Percentiles rank a stretch among this genome's conserved stretches.
Evolutionary conservation across 2,329 filamentous ascomycete species (phyloP).

Genomic region (Neofusicoccum laricinum): DNA sequence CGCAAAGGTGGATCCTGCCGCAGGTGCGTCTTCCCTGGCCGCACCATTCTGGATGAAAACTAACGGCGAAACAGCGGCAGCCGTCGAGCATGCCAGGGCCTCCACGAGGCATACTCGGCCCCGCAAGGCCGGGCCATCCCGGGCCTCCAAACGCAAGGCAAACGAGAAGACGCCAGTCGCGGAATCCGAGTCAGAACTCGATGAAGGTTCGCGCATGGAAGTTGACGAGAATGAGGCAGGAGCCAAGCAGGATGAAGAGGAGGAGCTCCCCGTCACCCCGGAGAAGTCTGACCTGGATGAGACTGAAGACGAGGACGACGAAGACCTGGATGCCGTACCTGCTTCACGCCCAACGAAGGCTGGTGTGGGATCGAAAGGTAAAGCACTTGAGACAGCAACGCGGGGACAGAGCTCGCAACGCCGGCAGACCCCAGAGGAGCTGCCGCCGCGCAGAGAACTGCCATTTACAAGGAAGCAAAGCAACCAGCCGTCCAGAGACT

Average conservation of each 20-base stretch:
- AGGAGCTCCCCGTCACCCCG: conserved; percentile 26
- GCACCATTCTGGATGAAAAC: background rate
- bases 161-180: conserved; percentile 14
- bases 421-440: conserved; percentile 12
- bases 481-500: background rate
- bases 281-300: conserved; percentile 29
- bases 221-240: conserved; percentile 26
- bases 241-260: conserved; percentile 23
- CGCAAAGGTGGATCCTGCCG: conserved; percentile 45
- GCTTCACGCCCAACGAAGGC: background rate
- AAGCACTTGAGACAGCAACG: conserved; percentile 21
- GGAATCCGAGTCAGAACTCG: conserved; percentile 30
- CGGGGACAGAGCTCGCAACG: conserved; percentile 17
- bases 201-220: conserved; percentile 30
- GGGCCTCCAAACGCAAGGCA: conserved; percentile 35
- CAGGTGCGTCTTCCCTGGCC: conserved; percentile 23
- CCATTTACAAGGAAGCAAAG: conserved; percentile 28
- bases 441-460: conserved; percentile 35
- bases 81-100: conserved; percentile 27
- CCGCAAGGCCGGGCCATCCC: conserved; percentile 32
- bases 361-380: conserved; percentile 16
- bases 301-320: conserved; percentile 33
- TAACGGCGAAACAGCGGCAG: conserved; percentile 24
- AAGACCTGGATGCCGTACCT: conserved; percentile 7
- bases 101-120: conserved; percentile 17